Base-by-base conservation (phyloP, 192 early-diverging fungal genomes). In the Anaeromyces robustus region DNA sequence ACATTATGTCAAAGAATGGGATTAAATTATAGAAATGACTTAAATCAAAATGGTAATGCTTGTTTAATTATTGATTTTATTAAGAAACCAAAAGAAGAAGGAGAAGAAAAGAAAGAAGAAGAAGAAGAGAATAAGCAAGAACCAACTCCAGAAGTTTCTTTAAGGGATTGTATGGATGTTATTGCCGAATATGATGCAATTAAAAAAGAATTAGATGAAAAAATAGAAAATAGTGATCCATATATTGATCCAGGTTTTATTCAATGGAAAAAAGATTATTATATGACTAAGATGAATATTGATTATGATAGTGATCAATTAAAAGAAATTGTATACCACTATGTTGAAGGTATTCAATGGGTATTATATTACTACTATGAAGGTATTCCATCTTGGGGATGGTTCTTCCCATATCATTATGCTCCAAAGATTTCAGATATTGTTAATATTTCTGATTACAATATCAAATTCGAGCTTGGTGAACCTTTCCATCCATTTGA, bases 391-490 rank as follows among this genome's bases (percentile, higher is more conserved):
- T 97, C 96, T 19, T 99, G 98, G 98, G 92, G 94, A 30, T 98
- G 97, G 97, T 99, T 92, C 88, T 99, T 94, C 81, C 97, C 97
- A 12, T 97, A 94, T 87, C 95, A 99, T 84, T 99, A 99, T 82
- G 92, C 97, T 22, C 98, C 80, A 34, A 81, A 77, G 26, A 81
- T 81, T 19, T 79, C 80, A 30, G 90, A 92, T 80, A 77, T 92
- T 18, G 83, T 84, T 12, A 83, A 86, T 78, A 83, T 91, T 52
- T 83, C 77, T 26, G 81, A 86, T 29, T 80, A 88, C n/a, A 82
- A 87, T 77, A 82, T 95, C n/a, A 84, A 89, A 43, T 98, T 98
- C 80, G 90, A 92, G 34, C 87, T 92, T 28, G 95, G 95, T 32
- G 82, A 81, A 29, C 98, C 98, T 0, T 98, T 98, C 88, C 93